Percentiles rank a stretch among this genome's conserved stretches.
Conservation (phyloP, 352 stramenopile species). For the Phytophthora brassicae region DNA sequence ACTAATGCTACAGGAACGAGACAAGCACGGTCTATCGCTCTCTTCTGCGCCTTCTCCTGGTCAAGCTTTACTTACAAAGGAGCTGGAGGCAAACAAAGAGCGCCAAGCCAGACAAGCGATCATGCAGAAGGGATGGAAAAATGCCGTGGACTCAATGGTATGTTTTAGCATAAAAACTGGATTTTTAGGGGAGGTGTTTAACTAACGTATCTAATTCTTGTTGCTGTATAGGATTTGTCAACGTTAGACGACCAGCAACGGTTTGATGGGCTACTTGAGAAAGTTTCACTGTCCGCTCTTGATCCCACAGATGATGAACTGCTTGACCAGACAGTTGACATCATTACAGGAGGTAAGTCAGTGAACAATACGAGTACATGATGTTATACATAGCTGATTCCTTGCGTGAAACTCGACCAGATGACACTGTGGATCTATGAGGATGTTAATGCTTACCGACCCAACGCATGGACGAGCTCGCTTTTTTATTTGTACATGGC, state of each 20-base stretch:
- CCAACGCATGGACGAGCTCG: conserved; percentile 12
- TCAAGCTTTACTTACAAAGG: conserved; percentile 87
- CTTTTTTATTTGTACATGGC: conserved; percentile 49
- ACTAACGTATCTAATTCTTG: background rate
- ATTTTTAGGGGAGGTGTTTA: too few relatives aligned
- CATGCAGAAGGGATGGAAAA: conserved; percentile 90
- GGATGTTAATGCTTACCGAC: conserved; percentile 18
- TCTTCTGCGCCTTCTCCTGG: conserved; percentile 78
- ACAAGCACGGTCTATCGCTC: conserved; percentile 78
- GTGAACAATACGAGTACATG: background rate
- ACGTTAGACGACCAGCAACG: conserved; percentile 59
- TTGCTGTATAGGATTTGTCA: conserved; percentile 44
- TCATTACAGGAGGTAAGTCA: conserved; percentile 41
- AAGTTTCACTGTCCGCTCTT: conserved; percentile 58
- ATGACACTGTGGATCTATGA: conserved; percentile 47
- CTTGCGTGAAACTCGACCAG: conserved; percentile 17
- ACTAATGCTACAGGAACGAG: conserved; percentile 83
- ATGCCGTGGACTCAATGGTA: conserved; percentile 82
- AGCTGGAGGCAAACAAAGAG: conserved; percentile 88
- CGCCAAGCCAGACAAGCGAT: conserved; percentile 86
- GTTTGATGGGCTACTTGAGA: conserved; percentile 65
- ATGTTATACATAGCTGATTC: background rate
- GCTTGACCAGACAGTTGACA: conserved; percentile 48
- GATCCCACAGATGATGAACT: conserved; percentile 66
- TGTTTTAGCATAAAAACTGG: too few relatives aligned